These are phyloP conservation scores for Phoma sp. DNA, from an alignment of 2,329 filamentous ascomycete genomes.

Conservation along the genomic window DNA sequence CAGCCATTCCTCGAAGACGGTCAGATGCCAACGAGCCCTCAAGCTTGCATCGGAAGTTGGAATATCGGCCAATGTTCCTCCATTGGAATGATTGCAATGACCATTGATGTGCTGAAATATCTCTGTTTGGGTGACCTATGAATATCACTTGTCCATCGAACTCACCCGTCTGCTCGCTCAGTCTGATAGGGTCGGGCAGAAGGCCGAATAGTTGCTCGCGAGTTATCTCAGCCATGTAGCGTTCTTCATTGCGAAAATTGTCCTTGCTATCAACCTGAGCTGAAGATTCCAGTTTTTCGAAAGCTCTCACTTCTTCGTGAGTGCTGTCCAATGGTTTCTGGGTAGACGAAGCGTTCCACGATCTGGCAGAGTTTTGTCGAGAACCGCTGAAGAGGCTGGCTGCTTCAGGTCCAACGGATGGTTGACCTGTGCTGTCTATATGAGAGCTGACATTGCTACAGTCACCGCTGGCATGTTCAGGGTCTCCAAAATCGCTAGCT, in stretches of 20 bases:
- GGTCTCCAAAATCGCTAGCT: constrained; percentile 22
- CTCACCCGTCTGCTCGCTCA: constrained; percentile 38
- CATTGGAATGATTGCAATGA: constrained; percentile 48
- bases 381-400: background rate
- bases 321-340: background rate
- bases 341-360: background rate
- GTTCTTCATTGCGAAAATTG: background rate
- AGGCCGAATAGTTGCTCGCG: constrained; percentile 50
- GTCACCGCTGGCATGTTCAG: constrained; percentile 4
- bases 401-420: too few species aligned
- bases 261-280: background rate
- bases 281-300: background rate
- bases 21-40: constrained; percentile 53
- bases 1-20: constrained; percentile 45
- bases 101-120: constrained; percentile 57
- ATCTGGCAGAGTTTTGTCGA: background rate
- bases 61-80: constrained; percentile 54
- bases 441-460: background rate
- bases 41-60: constrained; percentile 49
- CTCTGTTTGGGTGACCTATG: constrained; percentile 55
- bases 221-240: background rate
- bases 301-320: background rate
- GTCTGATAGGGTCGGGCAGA: constrained; percentile 50
- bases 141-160: constrained; percentile 54
- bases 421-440: background rate